phyloP scores from a whole-genome alignment of 2,329 filamentous ascomycete species.

The Aspergillus persii region DNA sequence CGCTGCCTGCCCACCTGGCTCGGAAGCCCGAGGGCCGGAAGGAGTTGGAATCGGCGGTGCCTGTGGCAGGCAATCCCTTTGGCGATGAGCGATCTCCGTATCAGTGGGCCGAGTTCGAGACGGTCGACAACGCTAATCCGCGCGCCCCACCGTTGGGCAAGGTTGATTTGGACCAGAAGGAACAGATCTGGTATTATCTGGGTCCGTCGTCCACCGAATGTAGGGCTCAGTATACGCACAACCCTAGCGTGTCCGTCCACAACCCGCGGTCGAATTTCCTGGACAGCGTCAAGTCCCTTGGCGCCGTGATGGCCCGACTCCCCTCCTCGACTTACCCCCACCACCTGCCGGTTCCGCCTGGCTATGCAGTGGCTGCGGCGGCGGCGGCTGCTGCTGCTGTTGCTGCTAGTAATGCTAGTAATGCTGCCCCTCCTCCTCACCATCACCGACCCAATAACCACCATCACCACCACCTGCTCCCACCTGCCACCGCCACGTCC shows the following conservation, averaged over 20 bases:
- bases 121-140: slow-evolving; percentile 52
- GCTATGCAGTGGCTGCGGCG: slow-evolving; percentile 5
- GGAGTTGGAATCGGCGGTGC: slow-evolving; percentile 59
- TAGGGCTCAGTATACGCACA: slow-evolving; percentile 85
- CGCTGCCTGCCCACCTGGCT: slow-evolving; percentile 47
- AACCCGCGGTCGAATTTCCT: slow-evolving; percentile 52
- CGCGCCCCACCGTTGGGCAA: slow-evolving; percentile 61
- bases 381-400: slow-evolving; percentile 3
- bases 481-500: slow-evolving; percentile 15
- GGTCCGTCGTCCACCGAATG: slow-evolving; percentile 84
- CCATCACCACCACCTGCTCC: neutral
- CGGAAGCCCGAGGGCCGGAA: slow-evolving; percentile 53
- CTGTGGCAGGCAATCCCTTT: slow-evolving; percentile 65
- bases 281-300: slow-evolving; percentile 44
- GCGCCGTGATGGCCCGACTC: slow-evolving; percentile 29
- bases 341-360: slow-evolving; percentile 17
- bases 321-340: slow-evolving; percentile 27
- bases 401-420: neutral
- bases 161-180: slow-evolving; percentile 68
- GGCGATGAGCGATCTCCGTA: slow-evolving; percentile 56
- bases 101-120: slow-evolving; percentile 78
- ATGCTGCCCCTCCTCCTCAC: slow-evolving; percentile 17
- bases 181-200: slow-evolving; percentile 86
- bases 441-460: slow-evolving; percentile 10
- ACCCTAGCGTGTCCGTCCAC: slow-evolving; percentile 54